Evolutionary conservation across 345 rosid genomes (phyloP).

Genomic region (Cardamine resedifolia): DNA sequence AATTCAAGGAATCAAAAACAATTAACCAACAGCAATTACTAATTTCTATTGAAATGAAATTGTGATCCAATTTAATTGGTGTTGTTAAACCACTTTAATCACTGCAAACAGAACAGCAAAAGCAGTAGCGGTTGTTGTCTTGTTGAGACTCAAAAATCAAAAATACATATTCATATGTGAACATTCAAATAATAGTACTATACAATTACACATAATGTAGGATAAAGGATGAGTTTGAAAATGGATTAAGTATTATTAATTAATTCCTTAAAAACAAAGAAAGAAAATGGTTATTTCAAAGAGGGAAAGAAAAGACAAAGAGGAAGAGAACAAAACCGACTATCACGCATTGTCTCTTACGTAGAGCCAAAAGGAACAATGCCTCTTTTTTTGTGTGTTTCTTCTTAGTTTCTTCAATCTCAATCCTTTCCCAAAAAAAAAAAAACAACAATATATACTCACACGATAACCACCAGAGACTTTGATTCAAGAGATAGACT

Average conservation of each 20-base stretch:
- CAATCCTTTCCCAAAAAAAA: conserved; percentile 9
- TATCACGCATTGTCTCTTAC: conserved; percentile 59
- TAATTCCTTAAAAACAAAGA: conserved; percentile 12
- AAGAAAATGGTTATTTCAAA: neutral
- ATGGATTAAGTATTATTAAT: neutral
- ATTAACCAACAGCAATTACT: neutral
- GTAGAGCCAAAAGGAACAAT: conserved; percentile 42
- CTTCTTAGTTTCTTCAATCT: conserved; percentile 13
- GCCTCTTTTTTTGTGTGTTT: conserved; percentile 31
- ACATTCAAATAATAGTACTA: no score
- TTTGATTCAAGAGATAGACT: neutral
- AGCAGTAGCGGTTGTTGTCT: neutral
- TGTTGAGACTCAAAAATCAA: no score
- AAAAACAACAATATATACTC: conserved; percentile 11
- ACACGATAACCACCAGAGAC: conserved; percentile 29
- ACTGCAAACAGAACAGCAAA: neutral
- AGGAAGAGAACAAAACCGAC: conserved; percentile 52
- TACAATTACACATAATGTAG: neutral
- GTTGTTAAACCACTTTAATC: neutral
- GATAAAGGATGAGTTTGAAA: neutral
- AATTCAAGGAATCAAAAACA: no score
- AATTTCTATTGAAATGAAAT: neutral
- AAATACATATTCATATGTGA: no score
- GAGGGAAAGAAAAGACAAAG: conserved; percentile 46
- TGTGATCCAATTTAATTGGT: neutral